phyloP scores from a whole-genome alignment of 1,284 basidiomycete genomes.

The Tilletia caries region DNA sequence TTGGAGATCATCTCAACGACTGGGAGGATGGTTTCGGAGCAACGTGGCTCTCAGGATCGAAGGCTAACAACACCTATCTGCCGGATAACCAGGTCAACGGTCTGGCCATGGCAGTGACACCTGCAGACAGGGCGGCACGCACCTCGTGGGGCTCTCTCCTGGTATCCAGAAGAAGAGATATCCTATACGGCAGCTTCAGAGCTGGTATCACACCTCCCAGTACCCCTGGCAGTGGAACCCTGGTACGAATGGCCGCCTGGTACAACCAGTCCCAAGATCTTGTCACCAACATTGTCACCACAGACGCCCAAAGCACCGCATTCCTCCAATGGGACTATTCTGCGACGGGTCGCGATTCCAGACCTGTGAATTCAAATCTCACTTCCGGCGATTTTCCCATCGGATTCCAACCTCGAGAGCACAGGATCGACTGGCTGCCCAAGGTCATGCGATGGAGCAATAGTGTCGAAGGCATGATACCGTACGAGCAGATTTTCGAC shows the following conservation, averaged over 20 bases:
- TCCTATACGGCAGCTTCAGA: slow-evolving; percentile 44
- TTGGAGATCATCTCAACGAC: slow-evolving; percentile 34
- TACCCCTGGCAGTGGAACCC: slow-evolving; percentile 16
- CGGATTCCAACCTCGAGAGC: slow-evolving; percentile 30
- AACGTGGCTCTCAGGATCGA: slow-evolving; percentile 33
- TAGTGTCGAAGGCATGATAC: slow-evolving; percentile 28
- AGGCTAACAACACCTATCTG: slow-evolving; percentile 39
- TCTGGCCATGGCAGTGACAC: slow-evolving; percentile 33
- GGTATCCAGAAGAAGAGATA: slow-evolving; percentile 39
- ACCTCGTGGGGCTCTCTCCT: slow-evolving; percentile 41
- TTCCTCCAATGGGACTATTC: slow-evolving; percentile 38
- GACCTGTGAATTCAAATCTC: slow-evolving; percentile 33
- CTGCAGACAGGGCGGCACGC: slow-evolving; percentile 26
- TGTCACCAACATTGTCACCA: slow-evolving; percentile 26
- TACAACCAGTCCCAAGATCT: slow-evolving; percentile 20
- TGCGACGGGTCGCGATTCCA: slow-evolving; percentile 24
- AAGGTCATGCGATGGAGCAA: slow-evolving; percentile 30
- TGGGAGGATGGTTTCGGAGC: slow-evolving; percentile 39
- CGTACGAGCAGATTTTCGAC: slow-evolving; percentile 24
- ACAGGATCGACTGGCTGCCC: slow-evolving; percentile 43
- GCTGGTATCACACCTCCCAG: slow-evolving; percentile 31
- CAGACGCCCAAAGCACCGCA: slow-evolving; percentile 24
- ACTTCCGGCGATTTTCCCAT: slow-evolving; percentile 17
- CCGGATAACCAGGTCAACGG: slow-evolving; percentile 12
- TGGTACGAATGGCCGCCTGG: slow-evolving; percentile 8